Conservation (phyloP, 164 flowering plant species). For the Echeveria elegans region DNA sequence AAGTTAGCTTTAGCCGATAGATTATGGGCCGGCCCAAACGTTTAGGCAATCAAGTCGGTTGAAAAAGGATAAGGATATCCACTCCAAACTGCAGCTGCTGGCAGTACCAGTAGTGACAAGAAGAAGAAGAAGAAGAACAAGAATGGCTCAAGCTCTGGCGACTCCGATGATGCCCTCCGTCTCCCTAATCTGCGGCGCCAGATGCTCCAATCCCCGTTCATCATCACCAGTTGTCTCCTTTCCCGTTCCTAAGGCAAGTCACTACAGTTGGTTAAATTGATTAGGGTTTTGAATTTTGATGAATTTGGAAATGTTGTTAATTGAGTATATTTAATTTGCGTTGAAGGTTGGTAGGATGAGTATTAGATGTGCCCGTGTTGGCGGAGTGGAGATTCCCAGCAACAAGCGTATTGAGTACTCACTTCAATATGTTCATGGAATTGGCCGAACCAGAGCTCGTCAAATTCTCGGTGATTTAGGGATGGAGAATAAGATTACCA, state of each 20-base stretch:
- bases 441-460: conserved; percentile 67
- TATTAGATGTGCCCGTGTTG: conserved; percentile 79
- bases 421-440: conserved; percentile 89
- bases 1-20: too few relatives aligned
- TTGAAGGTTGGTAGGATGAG: conserved; percentile 42
- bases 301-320: background rate
- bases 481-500: conserved; percentile 76
- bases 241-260: conserved; percentile 20
- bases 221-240: conserved; percentile 25
- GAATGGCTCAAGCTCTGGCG: background rate
- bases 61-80: too few relatives aligned
- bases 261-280: background rate
- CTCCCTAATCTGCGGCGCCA: conserved; percentile 5
- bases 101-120: too few relatives aligned
- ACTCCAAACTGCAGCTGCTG: too few relatives aligned
- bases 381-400: conserved; percentile 93
- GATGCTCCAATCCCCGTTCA: conserved; percentile 10
- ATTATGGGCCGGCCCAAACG: too few relatives aligned
- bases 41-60: too few relatives aligned
- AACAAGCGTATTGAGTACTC: conserved; percentile 79
- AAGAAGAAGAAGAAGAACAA: too few relatives aligned
- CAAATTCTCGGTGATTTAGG: conserved; percentile 57
- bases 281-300: background rate
- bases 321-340: background rate
- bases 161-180: background rate